phyloP scores from a whole-genome alignment of 1,139 yeast species.

The Hansenula lynferdii region DNA sequence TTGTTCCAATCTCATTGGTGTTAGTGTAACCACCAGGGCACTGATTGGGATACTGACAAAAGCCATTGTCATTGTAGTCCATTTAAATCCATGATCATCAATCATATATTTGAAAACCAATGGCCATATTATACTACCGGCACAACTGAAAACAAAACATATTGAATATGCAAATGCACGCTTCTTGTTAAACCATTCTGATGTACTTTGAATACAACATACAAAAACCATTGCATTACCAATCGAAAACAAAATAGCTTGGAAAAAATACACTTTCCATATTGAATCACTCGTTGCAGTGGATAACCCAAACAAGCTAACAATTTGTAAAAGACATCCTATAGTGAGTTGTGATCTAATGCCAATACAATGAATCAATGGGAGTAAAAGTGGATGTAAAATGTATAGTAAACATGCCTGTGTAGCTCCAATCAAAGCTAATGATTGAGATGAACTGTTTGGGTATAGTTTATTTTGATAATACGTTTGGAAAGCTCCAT shows the following conservation, averaged over 20 bases:
- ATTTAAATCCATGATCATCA: slow-evolving; percentile 11
- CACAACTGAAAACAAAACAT: neutral
- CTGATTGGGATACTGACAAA: slow-evolving; percentile 16
- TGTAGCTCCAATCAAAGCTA: neutral
- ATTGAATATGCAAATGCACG: neutral
- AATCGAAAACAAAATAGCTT: neutral
- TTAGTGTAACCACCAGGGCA: slow-evolving; percentile 7
- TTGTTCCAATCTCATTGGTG: slow-evolving; percentile 13
- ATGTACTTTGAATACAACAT: neutral
- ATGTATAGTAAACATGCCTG: neutral
- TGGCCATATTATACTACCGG: slow-evolving; percentile 20
- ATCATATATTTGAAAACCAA: slow-evolving; percentile 17
- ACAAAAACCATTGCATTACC: neutral
- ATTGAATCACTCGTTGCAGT: neutral
- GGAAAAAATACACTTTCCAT: slow-evolving; percentile 1
- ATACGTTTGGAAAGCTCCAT: slow-evolving; percentile 1
- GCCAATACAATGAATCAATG: neutral
- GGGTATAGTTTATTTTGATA: neutral
- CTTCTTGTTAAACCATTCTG: neutral
- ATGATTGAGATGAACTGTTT: neutral
- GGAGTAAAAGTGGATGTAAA: neutral
- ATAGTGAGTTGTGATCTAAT: neutral
- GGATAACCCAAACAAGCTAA: neutral
- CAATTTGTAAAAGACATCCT: neutral
- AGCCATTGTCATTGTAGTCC: slow-evolving; percentile 17